These are phyloP conservation scores for Stentor coeruleus DNA, from an alignment of 73 alveolate genomes.

Conservation along the genomic window DNA sequence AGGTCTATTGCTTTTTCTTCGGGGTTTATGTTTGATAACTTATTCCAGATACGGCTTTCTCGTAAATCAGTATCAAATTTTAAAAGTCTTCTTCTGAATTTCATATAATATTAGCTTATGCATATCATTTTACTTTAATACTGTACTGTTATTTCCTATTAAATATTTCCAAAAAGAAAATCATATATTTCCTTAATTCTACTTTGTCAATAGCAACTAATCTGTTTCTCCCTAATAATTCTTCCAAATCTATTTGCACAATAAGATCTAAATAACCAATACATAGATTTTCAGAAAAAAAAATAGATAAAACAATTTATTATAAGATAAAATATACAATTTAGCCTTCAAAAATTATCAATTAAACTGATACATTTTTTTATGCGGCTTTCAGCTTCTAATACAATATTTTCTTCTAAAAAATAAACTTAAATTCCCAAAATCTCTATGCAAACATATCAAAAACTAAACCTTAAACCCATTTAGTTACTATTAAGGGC, in stretches of 20 bases:
- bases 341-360: too few species aligned
- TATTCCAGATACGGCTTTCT: neutral
- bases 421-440: too few species aligned
- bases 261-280: neutral
- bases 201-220: neutral
- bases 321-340: too few species aligned
- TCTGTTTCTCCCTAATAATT: neutral
- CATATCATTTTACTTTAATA: neutral
- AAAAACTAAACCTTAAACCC: too few species aligned
- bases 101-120: neutral
- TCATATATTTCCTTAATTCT: neutral
- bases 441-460: too few species aligned
- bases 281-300: neutral
- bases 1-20: neutral
- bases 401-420: too few species aligned
- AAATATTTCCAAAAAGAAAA: neutral
- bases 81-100: neutral
- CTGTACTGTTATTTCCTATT: neutral
- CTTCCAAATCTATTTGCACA: neutral
- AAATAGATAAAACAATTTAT: too few species aligned
- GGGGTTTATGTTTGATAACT: neutral
- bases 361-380: too few species aligned
- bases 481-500: too few species aligned
- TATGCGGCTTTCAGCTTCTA: too few species aligned
- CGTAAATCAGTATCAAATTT: too few species aligned